phyloP scores from a whole-genome alignment of 2,329 filamentous ascomycete genomes.

The Aspergillus sp. region DNA sequence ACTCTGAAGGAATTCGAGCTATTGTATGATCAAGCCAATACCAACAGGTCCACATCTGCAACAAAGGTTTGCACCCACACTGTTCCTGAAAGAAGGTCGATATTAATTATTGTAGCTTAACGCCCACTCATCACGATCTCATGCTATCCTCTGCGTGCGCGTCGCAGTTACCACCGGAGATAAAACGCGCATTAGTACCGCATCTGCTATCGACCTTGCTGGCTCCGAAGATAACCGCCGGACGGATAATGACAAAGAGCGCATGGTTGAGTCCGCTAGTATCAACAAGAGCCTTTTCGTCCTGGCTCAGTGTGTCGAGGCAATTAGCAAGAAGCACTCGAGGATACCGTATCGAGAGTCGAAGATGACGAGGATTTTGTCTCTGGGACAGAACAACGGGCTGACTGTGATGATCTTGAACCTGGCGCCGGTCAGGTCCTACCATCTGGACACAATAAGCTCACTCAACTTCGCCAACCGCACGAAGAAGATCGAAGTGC shows the following conservation, averaged over 20 bases:
- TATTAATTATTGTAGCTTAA: conserved; percentile 61
- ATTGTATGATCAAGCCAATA: conserved; percentile 88
- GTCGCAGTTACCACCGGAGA: conserved; percentile 73
- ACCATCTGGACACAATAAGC: conserved; percentile 89
- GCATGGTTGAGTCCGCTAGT: conserved; percentile 89
- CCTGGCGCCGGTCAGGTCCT: conserved; percentile 84
- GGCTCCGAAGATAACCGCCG: conserved; percentile 94
- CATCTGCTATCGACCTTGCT: conserved; percentile 90
- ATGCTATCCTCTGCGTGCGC: conserved; percentile 89
- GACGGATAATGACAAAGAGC: conserved; percentile 90
- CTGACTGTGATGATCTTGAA: conserved; percentile 97
- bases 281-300: conserved; percentile 99
- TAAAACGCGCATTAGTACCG: conserved; percentile 73
- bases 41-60: conserved; percentile 82
- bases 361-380: conserved; percentile 95
- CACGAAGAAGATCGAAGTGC: conserved; percentile 93
- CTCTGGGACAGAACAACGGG: conserved; percentile 90
- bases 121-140: conserved; percentile 83
- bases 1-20: conserved; percentile 87
- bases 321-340: conserved; percentile 73
- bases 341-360: conserved; percentile 92
- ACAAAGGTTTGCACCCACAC: conserved; percentile 62
- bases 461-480: conserved; percentile 93
- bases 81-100: neutral
- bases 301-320: conserved; percentile 90